A percentile compares a stretch with the other conserved stretches of the same genome.
These are phyloP conservation scores for Hortaea werneckii DNA, from an alignment of 2,329 filamentous ascomycete species.

Conservation along the genomic window DNA sequence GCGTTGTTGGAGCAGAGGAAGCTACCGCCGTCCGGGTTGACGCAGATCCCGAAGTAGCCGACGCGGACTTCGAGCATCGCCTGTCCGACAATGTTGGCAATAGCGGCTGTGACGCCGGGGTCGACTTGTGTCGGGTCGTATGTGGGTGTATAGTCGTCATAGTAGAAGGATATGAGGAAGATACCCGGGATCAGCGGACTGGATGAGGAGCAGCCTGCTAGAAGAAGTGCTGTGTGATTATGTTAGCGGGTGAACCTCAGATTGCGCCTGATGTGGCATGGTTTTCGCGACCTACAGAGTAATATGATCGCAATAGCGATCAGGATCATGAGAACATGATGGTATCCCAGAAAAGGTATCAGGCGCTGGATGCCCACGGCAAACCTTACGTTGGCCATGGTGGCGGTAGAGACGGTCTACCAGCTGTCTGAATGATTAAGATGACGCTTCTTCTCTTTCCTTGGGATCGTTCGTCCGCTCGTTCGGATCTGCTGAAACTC, in stretches of 20 bases:
- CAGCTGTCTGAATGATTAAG: conserved; percentile 17
- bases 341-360: conserved; percentile 55
- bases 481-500: conserved; percentile 3
- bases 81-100: conserved; percentile 78
- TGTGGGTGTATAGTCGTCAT: conserved; percentile 70
- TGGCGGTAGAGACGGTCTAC: conserved; percentile 23
- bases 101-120: conserved; percentile 74
- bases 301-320: conserved; percentile 90
- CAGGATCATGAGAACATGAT: conserved; percentile 92
- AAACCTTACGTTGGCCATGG: conserved; percentile 41
- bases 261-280: no score
- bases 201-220: conserved; percentile 93
- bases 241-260: not conserved
- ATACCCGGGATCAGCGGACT: conserved; percentile 91
- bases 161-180: conserved; percentile 97
- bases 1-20: conserved; percentile 98
- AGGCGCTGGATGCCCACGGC: conserved; percentile 45
- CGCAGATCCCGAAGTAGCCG: conserved; percentile 95
- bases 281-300: conserved; percentile 53
- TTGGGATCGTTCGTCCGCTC: not conserved
- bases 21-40: conserved; percentile 78
- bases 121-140: conserved; percentile 84
- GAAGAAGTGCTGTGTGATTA: conserved; percentile 59
- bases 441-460: not conserved
- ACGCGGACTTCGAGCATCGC: conserved; percentile 83